Base-by-base conservation (phyloP, 768 basidiomycete species). In the Xerocomellus intermedius region DNA sequence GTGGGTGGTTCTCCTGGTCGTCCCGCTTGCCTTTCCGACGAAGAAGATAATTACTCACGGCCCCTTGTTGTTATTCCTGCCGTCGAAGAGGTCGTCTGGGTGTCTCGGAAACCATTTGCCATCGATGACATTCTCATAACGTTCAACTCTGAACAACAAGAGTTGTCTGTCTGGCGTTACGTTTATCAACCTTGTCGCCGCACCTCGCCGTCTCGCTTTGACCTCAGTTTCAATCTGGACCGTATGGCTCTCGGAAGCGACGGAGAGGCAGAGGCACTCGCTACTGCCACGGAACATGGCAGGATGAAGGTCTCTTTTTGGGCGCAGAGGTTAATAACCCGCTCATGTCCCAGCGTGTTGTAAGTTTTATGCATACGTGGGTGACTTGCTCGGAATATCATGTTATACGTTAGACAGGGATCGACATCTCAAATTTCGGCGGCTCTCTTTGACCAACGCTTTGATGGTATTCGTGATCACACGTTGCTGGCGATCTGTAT, bases 261-360 rank as follows among this genome's bases (percentile, higher is more conserved):
- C 4, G 73, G 74, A 32, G 84, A 82, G 3, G 58, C 67, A 8
- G 83, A 84, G 19, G 52, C 65, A 2, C 58, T 70, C 14, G 54
- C 75, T 1, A 64, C 73, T 12, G 74, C 79, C 1, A 74, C 77
- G 19, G 83, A 86, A 54, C 79, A 86, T 63, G 82, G 81, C 6
- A 77, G 84, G 55, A 86, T 89, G 83, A 83, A 82, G 49, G 80
- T 87, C 2, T 76, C 83, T 0, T 87, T 83, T 64, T 92, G 90
- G 89, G 81, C 86, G 70, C 83, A 91, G 60, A 77, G 72, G 48
- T 58, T 92, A 16, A 69, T 76, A 50, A 74, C 78, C 14, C 77
- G 79, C 50, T 73, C 79, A n/a, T 73, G 84, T 17, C 59, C 75
- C 0, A 66, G 71, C 44, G 64, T 64, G 42, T 79, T 82, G 90